These are phyloP conservation scores for Blastomyces silverae DNA, from an alignment of 2,329 filamentous ascomycete genomes.

Conservation along the genomic window DNA sequence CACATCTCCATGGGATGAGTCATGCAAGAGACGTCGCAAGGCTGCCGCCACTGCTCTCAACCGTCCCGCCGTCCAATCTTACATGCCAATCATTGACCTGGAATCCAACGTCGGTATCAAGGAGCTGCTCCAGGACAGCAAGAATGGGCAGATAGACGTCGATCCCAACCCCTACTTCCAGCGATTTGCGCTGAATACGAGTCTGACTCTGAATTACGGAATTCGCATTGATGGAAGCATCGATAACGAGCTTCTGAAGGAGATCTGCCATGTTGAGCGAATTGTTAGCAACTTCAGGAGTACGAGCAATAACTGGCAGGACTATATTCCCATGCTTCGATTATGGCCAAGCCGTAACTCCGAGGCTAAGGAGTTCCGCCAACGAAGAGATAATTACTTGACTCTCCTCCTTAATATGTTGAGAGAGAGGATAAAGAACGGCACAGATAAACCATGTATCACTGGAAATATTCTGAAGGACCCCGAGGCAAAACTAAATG, in stretches of 20 bases:
- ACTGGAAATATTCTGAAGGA: slow-evolving; percentile 64
- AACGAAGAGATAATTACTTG: slow-evolving; percentile 61
- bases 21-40: slow-evolving; percentile 68
- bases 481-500: slow-evolving; percentile 62
- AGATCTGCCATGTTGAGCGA: slow-evolving; percentile 69
- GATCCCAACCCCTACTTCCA: slow-evolving; percentile 69
- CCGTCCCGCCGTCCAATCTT: slow-evolving; percentile 65
- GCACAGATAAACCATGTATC: slow-evolving; percentile 62
- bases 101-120: slow-evolving; percentile 66
- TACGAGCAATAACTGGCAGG: slow-evolving; percentile 77
- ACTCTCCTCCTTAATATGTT: slow-evolving; percentile 53
- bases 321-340: slow-evolving; percentile 71
- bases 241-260: slow-evolving; percentile 59
- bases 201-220: slow-evolving; percentile 71
- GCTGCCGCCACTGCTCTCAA: slow-evolving; percentile 73
- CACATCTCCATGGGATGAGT: slow-evolving; percentile 77
- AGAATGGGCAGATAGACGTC: slow-evolving; percentile 56
- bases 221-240: slow-evolving; percentile 66
- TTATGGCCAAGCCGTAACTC: slow-evolving; percentile 56
- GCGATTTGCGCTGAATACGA: slow-evolving; percentile 69
- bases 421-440: slow-evolving; percentile 55
- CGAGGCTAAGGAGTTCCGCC: slow-evolving; percentile 58
- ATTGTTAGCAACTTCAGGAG: slow-evolving; percentile 68
- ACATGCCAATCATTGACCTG: slow-evolving; percentile 76
- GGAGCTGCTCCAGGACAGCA: slow-evolving; percentile 60